phyloP scores from a whole-genome alignment of 345 rosid genomes.

The Pugionium dolabratum region DNA sequence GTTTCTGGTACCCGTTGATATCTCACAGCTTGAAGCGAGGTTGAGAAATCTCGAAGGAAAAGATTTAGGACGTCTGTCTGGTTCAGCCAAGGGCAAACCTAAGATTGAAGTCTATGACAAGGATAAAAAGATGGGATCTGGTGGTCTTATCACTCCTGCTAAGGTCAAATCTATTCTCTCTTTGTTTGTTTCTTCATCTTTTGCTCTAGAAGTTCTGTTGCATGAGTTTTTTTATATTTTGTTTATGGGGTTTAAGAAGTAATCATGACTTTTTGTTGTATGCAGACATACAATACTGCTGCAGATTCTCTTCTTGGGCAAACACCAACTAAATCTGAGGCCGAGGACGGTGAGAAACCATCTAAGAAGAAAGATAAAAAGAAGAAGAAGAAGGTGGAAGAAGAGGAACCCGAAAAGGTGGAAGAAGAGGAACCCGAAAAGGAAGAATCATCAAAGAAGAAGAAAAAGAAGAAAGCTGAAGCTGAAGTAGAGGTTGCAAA shows the following conservation, averaged over 20 bases:
- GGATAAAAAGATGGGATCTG: constrained; percentile 70
- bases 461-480: constrained; percentile 45
- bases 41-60: constrained; percentile 80
- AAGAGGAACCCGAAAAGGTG: constrained; percentile 35
- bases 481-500: constrained; percentile 27
- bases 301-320: constrained; percentile 69
- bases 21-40: constrained; percentile 69
- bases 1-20: constrained; percentile 1
- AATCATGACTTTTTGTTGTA: neutral
- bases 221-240: neutral
- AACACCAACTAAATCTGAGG: constrained; percentile 33
- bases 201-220: neutral
- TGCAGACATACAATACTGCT: constrained; percentile 77
- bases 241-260: neutral
- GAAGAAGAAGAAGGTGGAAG: constrained; percentile 52
- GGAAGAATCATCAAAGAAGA: constrained; percentile 62
- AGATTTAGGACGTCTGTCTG: constrained; percentile 75
- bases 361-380: constrained; percentile 47
- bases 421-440: constrained; percentile 38
- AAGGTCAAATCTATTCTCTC: constrained; percentile 49
- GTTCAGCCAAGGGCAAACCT: constrained; percentile 87
- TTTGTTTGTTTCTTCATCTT: neutral
- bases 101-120: constrained; percentile 84
- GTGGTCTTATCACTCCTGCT: constrained; percentile 73
- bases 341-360: constrained; percentile 33